A percentile compares a stretch with the other conserved stretches of the same genome.
phyloP scores from a whole-genome alignment of 148 eudicot genomes.

The Vaccinium darrowii region DNA sequence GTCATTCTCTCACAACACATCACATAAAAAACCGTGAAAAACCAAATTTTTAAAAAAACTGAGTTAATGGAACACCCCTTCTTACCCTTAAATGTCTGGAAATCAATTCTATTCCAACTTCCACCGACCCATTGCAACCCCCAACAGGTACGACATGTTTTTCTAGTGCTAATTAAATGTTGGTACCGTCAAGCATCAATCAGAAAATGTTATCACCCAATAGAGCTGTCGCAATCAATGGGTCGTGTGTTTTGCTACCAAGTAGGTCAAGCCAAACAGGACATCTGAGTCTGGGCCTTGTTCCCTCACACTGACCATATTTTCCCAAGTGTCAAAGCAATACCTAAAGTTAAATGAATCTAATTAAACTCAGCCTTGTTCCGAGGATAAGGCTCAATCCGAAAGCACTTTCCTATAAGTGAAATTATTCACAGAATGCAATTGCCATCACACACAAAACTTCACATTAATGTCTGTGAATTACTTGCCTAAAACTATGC shows the following conservation, averaged over 20 bases:
- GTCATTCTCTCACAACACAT: no score
- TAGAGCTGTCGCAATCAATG: neutral
- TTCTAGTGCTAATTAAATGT: neutral
- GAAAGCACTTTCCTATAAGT: neutral
- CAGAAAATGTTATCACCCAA: neutral
- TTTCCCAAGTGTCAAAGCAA: neutral
- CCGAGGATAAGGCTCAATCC: neutral
- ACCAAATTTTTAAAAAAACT: no score
- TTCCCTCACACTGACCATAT: neutral
- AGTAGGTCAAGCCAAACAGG: neutral
- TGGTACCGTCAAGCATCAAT: neutral
- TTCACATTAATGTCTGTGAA: neutral
- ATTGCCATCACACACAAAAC: neutral
- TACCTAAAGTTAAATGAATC: neutral
- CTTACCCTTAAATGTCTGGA: neutral
- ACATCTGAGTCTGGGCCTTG: neutral
- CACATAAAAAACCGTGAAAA: no score
- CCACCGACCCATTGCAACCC: neutral
- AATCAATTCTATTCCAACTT: neutral
- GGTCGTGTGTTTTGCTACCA: neutral
- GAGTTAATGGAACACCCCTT: no score
- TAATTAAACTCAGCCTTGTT: neutral
- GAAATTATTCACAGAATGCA: neutral
- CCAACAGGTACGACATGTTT: neutral
- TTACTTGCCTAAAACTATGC: neutral